Evolutionary conservation across 169 alveolate species (phyloP), one percentile per base, ranked within the genome.

Genomic region (Besnoitia besnoiti): DNA sequence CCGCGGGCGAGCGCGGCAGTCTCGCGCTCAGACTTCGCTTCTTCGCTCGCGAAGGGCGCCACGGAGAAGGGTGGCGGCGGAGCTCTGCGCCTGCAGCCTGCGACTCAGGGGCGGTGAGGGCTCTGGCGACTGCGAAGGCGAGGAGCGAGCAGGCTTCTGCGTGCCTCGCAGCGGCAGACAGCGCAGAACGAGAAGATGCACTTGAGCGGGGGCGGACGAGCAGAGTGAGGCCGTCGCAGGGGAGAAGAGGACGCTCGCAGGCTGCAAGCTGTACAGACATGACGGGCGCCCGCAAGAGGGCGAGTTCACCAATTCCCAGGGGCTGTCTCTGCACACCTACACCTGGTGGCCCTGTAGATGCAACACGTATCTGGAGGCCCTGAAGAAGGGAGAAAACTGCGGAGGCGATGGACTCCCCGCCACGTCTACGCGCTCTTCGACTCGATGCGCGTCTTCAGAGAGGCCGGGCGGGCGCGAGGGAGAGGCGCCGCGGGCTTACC

Each of bases 261-360:
- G 14, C 46, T 73, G 82, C 39, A 73, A 42, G n/a, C 87, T 77
- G 49, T 89, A 89, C 73, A 62, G 39, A 67, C 76, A 67, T 33
- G 79, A 89, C 79, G 92, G 92, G 12, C 40, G 51, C 47, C 92
- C 92, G n/a, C 40, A 51, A 7, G 89, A 89, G 42, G 90, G 85
- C 47, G 47, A 44, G 8, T 24, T 89, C 47, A 37, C 30, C 62
- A 89, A 89, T 37, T 3, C 33, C 44, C 90, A 89, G 33, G 90
- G 90, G 14, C 49, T 89, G 67, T 14, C 33, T 2, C 92, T 89
- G 8, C 92, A 39, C 50, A 76, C 92, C 35, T 89, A 89, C 79
- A 62, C 51, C 0, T 89, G 92, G 92, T 42, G 47, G 67, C 92
- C 92, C 19, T 50, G 89, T 37, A 3, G 33, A 27, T 50, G 85